Evolutionary conservation across 805 yeast species (phyloP).

Genomic region (Cyberlindnera meyerae): DNA sequence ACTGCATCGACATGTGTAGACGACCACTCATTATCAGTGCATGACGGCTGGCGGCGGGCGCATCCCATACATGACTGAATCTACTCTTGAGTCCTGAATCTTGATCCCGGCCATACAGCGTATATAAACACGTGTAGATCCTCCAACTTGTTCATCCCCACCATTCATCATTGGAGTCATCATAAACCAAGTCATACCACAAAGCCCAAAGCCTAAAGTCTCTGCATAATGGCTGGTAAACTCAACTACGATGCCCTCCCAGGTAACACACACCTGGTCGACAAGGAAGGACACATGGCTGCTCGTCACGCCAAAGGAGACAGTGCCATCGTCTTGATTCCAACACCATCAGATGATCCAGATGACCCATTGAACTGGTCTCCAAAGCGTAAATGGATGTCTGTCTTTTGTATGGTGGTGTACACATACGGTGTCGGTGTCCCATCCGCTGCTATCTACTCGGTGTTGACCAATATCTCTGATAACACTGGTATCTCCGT

Average conservation of each 20-base stretch:
- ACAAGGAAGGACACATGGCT: conserved; percentile 31
- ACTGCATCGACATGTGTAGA: too few species aligned
- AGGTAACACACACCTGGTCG: conserved; percentile 49
- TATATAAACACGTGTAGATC: too few species aligned
- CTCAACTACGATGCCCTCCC: conserved; percentile 37
- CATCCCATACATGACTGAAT: too few species aligned
- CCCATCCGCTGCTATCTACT: conserved; percentile 44
- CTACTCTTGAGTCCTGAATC: too few species aligned
- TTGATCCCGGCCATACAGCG: too few species aligned
- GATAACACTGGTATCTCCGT: conserved; percentile 32
- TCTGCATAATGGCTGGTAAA: conserved; percentile 1
- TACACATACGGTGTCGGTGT: conserved; percentile 42
- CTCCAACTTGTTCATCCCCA: too few species aligned
- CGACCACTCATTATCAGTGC: too few species aligned
- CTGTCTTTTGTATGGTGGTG: conserved; percentile 39
- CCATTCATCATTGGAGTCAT: too few species aligned
- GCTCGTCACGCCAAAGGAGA: conserved; percentile 30
- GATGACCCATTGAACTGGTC: conserved; percentile 69
- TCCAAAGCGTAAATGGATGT: conserved; percentile 39
- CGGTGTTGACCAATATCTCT: conserved; percentile 36
- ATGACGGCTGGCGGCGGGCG: too few species aligned
- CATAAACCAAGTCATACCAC: not conserved
- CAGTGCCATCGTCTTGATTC: conserved; percentile 46
- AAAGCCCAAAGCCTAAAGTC: not conserved
- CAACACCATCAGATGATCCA: conserved; percentile 63